Base-by-base conservation (phyloP, 345 rosid species). In the Atalantia buxifolia region DNA sequence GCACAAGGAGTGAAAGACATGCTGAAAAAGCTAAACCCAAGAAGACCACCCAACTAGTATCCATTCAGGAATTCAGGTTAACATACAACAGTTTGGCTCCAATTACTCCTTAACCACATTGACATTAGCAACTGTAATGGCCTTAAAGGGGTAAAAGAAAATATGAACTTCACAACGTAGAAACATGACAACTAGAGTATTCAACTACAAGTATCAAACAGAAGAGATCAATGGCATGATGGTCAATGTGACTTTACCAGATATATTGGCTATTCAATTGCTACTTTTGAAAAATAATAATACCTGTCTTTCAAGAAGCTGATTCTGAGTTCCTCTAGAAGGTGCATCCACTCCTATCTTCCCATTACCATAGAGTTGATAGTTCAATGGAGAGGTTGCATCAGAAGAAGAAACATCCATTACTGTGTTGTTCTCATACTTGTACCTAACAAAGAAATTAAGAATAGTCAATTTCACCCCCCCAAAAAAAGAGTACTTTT, bases 281-380 rank as follows among this genome's bases (percentile, higher is more conserved):
- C 69, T 59, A 61, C n/a, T 5, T 62, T 63, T 71, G 45, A 78
- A 68, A 72, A 76, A 69, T 82, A 82, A 76, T 65, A 50, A 73
- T 67, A 93, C 94, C 90, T 95, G 98, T 91, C 98, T 90, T 87
- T 93, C 94, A 79, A 93, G 98, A 81, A 93, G 98, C 82, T 93
- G 98, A 80, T 93, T 92, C 76, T 93, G 92, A 76, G 92, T 85
- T 88, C 98, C 98, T 83, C 86, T 88, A 66, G 93, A 92, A 80
- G 92, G 83, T 66, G 82, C 72, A 69, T 91, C 95, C 78, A 81
- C 74, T 77, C 92, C 94, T 69, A 89, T 83, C 84, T 83, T 91
- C 77, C 89, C 95, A 82, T 88, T 90, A 65, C 93, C 97, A 84
- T 90, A 88, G 84, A 92, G 89, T 82, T 92, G 94, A 82, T 87